Evolutionary conservation across 2,329 filamentous ascomycete genomes (phyloP).

Genomic region (Karstenula rhodostoma): DNA sequence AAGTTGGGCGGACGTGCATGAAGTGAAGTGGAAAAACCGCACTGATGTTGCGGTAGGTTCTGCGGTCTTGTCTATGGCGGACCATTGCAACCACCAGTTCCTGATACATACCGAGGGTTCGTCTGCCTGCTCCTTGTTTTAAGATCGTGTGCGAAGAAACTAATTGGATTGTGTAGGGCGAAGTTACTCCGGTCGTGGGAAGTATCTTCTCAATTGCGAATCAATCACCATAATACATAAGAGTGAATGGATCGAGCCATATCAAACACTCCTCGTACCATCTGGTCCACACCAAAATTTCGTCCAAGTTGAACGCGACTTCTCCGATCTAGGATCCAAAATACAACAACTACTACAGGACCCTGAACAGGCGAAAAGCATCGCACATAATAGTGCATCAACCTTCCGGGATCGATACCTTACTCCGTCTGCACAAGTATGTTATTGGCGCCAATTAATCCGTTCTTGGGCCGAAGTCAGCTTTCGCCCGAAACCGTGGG

Average conservation of each 20-base stretch:
- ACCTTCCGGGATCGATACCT: conserved; percentile 63
- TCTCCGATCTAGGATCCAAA: conserved; percentile 47
- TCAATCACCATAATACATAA: conserved; percentile 1
- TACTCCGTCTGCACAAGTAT: conserved; percentile 63
- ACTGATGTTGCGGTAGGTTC: conserved; percentile 15
- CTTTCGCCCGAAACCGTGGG: conserved; percentile 27
- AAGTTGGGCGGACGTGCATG: conserved; percentile 24
- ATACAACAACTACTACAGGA: conserved; percentile 52
- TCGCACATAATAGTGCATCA: conserved; percentile 59
- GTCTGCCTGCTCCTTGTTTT: neutral
- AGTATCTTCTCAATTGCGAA: conserved; percentile 1
- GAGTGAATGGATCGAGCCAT: conserved; percentile 5
- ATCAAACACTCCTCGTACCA: conserved; percentile 33
- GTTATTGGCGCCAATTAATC: conserved; percentile 63
- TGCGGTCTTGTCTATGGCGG: conserved; percentile 25
- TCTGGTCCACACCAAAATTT: conserved; percentile 47
- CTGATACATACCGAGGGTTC: conserved; percentile 58
- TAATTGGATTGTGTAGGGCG: neutral
- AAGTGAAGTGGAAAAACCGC: conserved; percentile 26
- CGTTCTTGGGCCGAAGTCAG: conserved; percentile 48
- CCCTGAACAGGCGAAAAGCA: conserved; percentile 54
- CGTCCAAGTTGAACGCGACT: conserved; percentile 58
- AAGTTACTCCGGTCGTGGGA: neutral
- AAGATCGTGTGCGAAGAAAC: neutral
- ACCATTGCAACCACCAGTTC: conserved; percentile 45